Base-by-base conservation (phyloP, 345 rosid genomes). In the Boechera stricta region DNA sequence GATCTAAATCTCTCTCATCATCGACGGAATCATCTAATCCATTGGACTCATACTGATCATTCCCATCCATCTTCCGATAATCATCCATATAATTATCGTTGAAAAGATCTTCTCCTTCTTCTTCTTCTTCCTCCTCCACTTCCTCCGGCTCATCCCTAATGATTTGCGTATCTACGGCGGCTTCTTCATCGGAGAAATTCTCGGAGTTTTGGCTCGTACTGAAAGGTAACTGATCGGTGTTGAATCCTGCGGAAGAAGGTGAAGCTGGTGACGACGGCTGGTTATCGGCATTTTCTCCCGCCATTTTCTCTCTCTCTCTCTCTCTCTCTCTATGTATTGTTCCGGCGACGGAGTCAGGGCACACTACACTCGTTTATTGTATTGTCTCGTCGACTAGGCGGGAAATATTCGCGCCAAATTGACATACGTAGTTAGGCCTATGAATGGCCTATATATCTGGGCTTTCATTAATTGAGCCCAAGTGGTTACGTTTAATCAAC, bases 61-160 rank as follows among this genome's bases (percentile, higher is more conserved):
- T 75, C 44, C 73, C 93, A 5, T 82, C 88, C 85, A 88, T 69
- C 44, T 84, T 42, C 83, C 80, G 81, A 54, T 95, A 95, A 79
- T 95, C 99, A 4, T 91, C 84, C 85, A 92, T 2, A 83, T 75
- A 92, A 64, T 89, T 84, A 29, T 91, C 99, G 44, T 86, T 69
- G 85, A 32, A 92, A 5, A 95, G 96, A 78, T 95, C 99, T 80
- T 95, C 99, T 51, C 99, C 98, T 35, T 94, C 92, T 21, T 86
- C 88, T 6, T 70, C 82, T 11, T 80, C 94, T 3, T 87, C 82
- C 0, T 77, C 86, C 4, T 86, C 96, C 3, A 79, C 80, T 61
- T 87, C 97, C 0, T 87, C 95, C 5, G 84, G 83, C 68, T 90
- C 96, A 16, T 95, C 98, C 2, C 84, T 79, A 39, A 95, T 80